Evolutionary conservation across 192 early-diverging fungal species (phyloP).

Genomic region (Coemansia sp.): DNA sequence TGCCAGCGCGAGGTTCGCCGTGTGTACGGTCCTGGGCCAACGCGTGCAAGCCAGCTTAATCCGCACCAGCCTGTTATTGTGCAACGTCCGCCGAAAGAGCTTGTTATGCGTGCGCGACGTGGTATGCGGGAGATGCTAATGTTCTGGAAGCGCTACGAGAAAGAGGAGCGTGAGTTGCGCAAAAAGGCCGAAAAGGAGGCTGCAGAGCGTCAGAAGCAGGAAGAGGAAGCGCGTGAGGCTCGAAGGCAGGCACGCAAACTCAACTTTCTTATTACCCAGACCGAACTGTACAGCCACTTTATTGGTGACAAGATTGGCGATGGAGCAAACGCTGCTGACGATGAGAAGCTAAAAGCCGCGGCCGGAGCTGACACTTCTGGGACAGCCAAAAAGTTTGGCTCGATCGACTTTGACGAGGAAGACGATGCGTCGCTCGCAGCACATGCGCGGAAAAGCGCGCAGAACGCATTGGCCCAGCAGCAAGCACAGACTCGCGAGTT

Average conservation of each 20-base stretch:
- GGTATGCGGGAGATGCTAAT: conserved; percentile 78
- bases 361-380: background rate
- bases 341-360: conserved; percentile 3
- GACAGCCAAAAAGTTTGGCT: conserved; percentile 42
- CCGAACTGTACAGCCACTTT: conserved; percentile 91
- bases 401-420: conserved; percentile 78
- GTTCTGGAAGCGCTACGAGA: conserved; percentile 91
- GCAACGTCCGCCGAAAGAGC: conserved; percentile 58
- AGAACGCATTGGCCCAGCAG: conserved; percentile 74
- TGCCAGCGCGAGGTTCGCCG: conserved; percentile 75
- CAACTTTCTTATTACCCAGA: conserved; percentile 91
- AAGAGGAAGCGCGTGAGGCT: conserved; percentile 82
- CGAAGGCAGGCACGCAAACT: conserved; percentile 85
- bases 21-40: conserved; percentile 53
- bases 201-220: conserved; percentile 69
- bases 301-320: conserved; percentile 76
- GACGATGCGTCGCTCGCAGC: conserved; percentile 69
- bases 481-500: conserved; percentile 68
- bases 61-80: conserved; percentile 29
- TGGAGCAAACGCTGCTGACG: conserved; percentile 12
- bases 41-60: conserved; percentile 38
- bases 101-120: conserved; percentile 63
- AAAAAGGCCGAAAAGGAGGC: conserved; percentile 90
- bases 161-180: conserved; percentile 83
- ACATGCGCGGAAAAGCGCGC: conserved; percentile 72